Percentiles rank a stretch among this genome's conserved stretches.
phyloP scores from a whole-genome alignment of 306 rosid species.

The Rosa lucieae region DNA sequence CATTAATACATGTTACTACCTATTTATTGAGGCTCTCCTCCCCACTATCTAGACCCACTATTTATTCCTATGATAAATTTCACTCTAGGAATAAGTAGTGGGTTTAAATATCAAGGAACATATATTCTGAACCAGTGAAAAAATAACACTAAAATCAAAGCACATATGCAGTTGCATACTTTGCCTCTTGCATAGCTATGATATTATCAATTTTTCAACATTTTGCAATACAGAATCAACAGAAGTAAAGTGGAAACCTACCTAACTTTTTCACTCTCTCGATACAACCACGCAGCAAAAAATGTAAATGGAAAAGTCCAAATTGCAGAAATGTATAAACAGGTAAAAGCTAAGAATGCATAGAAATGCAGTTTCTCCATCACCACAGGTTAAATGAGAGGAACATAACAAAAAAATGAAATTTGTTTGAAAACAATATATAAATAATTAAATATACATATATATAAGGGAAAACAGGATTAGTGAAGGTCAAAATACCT shows the following conservation, averaged over 20 bases:
- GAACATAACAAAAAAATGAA: constrained; percentile 16
- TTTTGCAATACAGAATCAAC: neutral
- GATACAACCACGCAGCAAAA: neutral
- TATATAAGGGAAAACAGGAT: constrained; percentile 2
- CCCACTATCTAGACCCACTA: too few relatives aligned
- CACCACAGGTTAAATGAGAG: neutral
- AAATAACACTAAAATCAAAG: neutral
- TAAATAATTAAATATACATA: neutral
- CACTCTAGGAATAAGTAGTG: neutral
- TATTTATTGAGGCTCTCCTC: too few relatives aligned
- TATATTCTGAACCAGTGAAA: neutral
- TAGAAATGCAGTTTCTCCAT: neutral
- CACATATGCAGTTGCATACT: neutral
- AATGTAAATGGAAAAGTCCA: neutral
- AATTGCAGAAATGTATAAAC: neutral
- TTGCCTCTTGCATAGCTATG: neutral
- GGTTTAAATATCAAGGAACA: neutral
- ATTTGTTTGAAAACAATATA: neutral
- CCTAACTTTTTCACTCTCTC: neutral
- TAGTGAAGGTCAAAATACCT: constrained; percentile 50
- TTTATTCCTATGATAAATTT: too few relatives aligned
- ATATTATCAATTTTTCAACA: neutral
- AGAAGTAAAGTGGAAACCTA: neutral
- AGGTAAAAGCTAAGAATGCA: neutral
- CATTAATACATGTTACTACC: neutral